Percentiles rank a stretch among this genome's conserved stretches.
These are phyloP conservation scores for Ustilago lituana DNA, from an alignment of 1,284 basidiomycete species.

Conservation along the genomic window DNA sequence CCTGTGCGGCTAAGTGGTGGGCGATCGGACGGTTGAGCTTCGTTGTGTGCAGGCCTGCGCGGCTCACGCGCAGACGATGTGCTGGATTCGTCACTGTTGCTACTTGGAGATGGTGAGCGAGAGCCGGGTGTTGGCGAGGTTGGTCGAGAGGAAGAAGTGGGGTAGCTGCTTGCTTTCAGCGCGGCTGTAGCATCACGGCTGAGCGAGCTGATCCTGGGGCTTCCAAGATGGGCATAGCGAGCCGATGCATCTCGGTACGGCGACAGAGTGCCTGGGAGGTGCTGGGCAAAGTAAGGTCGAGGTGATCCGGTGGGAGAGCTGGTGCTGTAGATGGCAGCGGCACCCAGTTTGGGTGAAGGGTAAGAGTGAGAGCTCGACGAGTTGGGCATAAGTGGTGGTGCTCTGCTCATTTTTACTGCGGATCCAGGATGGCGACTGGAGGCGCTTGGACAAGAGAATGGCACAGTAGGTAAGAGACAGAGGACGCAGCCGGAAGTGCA, in stretches of 20 bases:
- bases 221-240: slow-evolving; percentile 55
- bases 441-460: too few species aligned
- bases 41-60: slow-evolving; percentile 1
- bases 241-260: slow-evolving; percentile 62
- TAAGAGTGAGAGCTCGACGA: slow-evolving; percentile 32
- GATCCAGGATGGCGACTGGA: background rate
- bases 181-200: slow-evolving; percentile 59
- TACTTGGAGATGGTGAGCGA: slow-evolving; percentile 49
- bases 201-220: slow-evolving; percentile 61
- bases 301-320: slow-evolving; percentile 58
- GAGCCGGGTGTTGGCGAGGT: slow-evolving; percentile 46
- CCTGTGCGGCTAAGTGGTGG: slow-evolving; percentile 18
- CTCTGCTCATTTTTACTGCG: slow-evolving; percentile 42
- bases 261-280: slow-evolving; percentile 55
- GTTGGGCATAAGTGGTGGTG: slow-evolving; percentile 46
- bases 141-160: slow-evolving; percentile 58
- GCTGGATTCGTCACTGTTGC: slow-evolving; percentile 22
- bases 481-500: too few species aligned
- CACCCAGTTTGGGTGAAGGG: slow-evolving; percentile 45
- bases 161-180: slow-evolving; percentile 47
- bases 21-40: slow-evolving; percentile 1
- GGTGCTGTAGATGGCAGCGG: slow-evolving; percentile 38
- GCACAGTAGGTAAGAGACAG: too few species aligned
- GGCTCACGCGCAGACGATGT: slow-evolving; percentile 15
- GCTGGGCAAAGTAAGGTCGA: slow-evolving; percentile 50